Evolutionary conservation across 257 asterid genomes (phyloP), one percentile per base, ranked within the genome.

Genomic region (Penstemon eatonii): DNA sequence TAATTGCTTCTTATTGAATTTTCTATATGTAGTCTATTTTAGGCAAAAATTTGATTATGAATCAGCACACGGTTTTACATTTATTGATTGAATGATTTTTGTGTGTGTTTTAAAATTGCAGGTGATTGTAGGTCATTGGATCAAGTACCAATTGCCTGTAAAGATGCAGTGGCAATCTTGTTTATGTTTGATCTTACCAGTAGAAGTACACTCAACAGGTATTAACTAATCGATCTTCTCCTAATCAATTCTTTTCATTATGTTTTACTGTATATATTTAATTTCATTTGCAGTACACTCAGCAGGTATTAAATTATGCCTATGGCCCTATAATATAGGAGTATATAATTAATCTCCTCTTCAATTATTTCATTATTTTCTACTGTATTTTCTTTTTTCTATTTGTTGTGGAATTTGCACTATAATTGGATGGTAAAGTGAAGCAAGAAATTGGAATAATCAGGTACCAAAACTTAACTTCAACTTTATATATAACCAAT

Each of bases 171-270:
- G 3, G 96, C 96, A 44, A 86, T 92, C 70, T 63, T 92, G 44
- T 86, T 87, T 68, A 92, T 92, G 98, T 92, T 92, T 45, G 98
- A 92, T 83, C 98, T 92, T 37, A 92, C 96, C 56, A 89, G 87
- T 53, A 77, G 96, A 44, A 75, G 85, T 42, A 87, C 98, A 19
- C 79, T 92, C 19, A 86, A 82, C 78, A 85, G 85, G 96, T 89
- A 71, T 52, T 49, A n/a, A 12, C n/a, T n/a, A 64, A 5, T 37
- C n/a, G n/a, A n/a, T n/a, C n/a, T n/a, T n/a, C n/a, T n/a, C n/a
- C n/a, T 36, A 13, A 33, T 4, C 36, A 18, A 40, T 3, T 7
- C 60, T 59, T 56, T 7, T 25, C 41, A 6, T 10, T 13, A 8
- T 11, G 36, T 63, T 13, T 13, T 39, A 37, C 13, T 41, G 51